phyloP scores from a whole-genome alignment of 805 yeast genomes.

The Candida maesae region DNA sequence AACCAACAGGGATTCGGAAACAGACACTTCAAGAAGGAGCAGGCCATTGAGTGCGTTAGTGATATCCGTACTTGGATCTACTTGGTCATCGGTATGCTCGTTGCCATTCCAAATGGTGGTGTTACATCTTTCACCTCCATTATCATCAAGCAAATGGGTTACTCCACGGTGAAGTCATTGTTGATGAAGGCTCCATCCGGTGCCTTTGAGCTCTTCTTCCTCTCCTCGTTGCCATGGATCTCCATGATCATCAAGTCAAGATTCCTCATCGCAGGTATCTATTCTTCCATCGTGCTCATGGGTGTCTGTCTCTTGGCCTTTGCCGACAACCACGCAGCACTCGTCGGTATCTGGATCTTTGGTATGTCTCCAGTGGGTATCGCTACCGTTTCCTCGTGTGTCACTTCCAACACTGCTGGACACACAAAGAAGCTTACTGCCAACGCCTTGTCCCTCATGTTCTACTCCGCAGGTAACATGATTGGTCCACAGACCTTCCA shows the following conservation, averaged over 20 bases:
- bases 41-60: slow-evolving; percentile 22
- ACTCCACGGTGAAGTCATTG: slow-evolving; percentile 32
- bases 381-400: slow-evolving; percentile 14
- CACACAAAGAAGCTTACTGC: slow-evolving; percentile 13
- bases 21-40: slow-evolving; percentile 34
- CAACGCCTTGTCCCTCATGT: slow-evolving; percentile 12
- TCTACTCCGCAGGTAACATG: slow-evolving; percentile 28
- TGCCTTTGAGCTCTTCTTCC: slow-evolving; percentile 35
- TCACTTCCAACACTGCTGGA: slow-evolving; percentile 24
- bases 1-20: slow-evolving; percentile 45
- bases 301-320: slow-evolving; percentile 21
- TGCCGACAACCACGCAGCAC: slow-evolving; percentile 26
- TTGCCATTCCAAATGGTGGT: slow-evolving; percentile 42
- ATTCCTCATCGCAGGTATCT: slow-evolving; percentile 9
- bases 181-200: slow-evolving; percentile 30
- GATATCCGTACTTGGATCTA: slow-evolving; percentile 41
- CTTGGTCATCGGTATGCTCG: slow-evolving; percentile 30
- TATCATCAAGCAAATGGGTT: slow-evolving; percentile 37
- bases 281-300: slow-evolving; percentile 5
- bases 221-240: slow-evolving; percentile 12
- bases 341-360: slow-evolving; percentile 30
- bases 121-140: slow-evolving; percentile 41
- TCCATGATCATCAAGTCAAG: slow-evolving; percentile 1
- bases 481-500: slow-evolving; percentile 72
- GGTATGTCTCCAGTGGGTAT: slow-evolving; percentile 26